These are phyloP conservation scores for Rhodamnia argentea DNA, from an alignment of 345 rosid species.

Conservation along the genomic window DNA sequence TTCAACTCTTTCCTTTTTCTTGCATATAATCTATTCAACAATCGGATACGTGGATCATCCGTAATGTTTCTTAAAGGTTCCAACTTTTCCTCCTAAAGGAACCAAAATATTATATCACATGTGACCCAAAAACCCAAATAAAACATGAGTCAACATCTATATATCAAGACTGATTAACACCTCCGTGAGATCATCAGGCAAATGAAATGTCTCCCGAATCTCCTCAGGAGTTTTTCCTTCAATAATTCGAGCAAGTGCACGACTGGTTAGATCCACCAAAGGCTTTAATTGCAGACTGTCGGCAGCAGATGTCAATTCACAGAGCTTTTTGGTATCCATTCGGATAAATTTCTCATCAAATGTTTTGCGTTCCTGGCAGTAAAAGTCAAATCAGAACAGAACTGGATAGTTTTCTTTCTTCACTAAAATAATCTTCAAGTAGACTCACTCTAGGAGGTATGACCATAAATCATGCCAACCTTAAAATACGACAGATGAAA, in stretches of 20 bases:
- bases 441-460: neutral
- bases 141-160: neutral
- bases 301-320: conserved; percentile 92
- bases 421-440: neutral
- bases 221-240: conserved; percentile 87
- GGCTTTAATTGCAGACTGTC: conserved; percentile 87
- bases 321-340: conserved; percentile 76
- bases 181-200: conserved; percentile 96
- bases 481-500: neutral
- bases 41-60: conserved; percentile 82
- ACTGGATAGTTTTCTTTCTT: neutral
- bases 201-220: conserved; percentile 86
- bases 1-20: conserved; percentile 75
- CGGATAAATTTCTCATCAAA: conserved; percentile 81
- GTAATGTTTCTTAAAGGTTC: conserved; percentile 76
- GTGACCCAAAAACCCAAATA: neutral
- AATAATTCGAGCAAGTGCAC: conserved; percentile 76
- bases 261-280: conserved; percentile 85
- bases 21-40: conserved; percentile 72
- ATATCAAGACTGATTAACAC: conserved; percentile 17
- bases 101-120: neutral
- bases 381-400: conserved; percentile 6
- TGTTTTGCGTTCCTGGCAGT: conserved; percentile 56
- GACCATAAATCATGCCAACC: neutral
- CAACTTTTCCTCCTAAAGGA: conserved; percentile 75